Conservation (phyloP, 306 rosid genomes). For the Oxytropis ochrocephala region DNA sequence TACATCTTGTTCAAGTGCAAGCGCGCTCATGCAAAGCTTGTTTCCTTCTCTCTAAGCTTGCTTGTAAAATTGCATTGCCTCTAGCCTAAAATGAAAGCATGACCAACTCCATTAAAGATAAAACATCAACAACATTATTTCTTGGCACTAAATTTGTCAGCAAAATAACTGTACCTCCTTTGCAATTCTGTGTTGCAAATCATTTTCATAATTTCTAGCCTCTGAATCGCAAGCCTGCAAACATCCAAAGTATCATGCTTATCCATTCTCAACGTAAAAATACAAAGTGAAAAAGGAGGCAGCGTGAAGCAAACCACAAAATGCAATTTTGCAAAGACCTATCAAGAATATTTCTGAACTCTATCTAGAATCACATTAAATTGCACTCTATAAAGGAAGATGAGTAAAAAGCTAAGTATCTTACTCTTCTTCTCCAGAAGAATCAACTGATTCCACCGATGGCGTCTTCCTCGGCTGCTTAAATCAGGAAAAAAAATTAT, state of each 20-base stretch:
- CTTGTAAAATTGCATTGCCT: slow-evolving; percentile 98
- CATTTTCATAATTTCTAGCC: slow-evolving; percentile 90
- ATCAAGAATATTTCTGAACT: not conserved
- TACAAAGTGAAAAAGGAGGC: not conserved
- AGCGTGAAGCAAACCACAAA: not conserved
- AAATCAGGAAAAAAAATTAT: slow-evolving; percentile 25
- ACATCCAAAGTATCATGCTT: not conserved
- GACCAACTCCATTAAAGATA: slow-evolving; percentile 16
- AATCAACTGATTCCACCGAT: slow-evolving; percentile 89
- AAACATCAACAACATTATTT: not conserved
- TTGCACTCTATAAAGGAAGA: not conserved
- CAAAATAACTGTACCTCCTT: slow-evolving; percentile 64
- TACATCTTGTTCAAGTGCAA: slow-evolving; percentile 99
- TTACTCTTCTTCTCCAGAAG: slow-evolving; percentile 99
- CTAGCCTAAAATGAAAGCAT: slow-evolving; percentile 59
- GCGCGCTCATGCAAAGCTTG: slow-evolving; percentile 99
- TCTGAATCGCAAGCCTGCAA: slow-evolving; percentile 89
- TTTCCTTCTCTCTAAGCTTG: slow-evolving; percentile 98
- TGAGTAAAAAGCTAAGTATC: slow-evolving; percentile 31
- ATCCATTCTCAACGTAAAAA: not conserved
- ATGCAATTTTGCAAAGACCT: not conserved
- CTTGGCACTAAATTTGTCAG: slow-evolving; percentile 14
- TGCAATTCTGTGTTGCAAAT: slow-evolving; percentile 90
- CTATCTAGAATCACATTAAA: slow-evolving; percentile 4
- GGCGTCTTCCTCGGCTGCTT: slow-evolving; percentile 85